Evolutionary conservation across 345 rosid genomes (phyloP).

Genomic region (Brassica nigra): DNA sequence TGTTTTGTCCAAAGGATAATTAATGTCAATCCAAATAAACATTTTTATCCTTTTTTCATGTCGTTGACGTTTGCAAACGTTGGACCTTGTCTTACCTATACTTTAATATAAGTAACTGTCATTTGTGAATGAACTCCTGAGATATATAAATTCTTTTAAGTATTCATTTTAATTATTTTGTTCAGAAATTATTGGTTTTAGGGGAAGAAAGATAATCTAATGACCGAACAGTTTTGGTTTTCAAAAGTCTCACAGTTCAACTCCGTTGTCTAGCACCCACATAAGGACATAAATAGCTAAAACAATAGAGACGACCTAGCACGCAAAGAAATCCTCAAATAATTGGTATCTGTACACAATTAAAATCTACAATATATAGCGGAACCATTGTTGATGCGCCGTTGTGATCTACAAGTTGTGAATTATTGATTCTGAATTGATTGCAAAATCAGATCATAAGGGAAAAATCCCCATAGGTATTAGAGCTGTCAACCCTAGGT

Average conservation of each 20-base stretch:
- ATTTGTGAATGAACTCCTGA: neutral
- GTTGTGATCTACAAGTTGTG: conserved; percentile 9
- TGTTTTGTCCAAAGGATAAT: conserved; percentile 2
- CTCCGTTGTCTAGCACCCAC: neutral
- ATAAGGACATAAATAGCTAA: neutral
- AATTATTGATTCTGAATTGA: conserved; percentile 15
- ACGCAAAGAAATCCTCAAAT: conserved; percentile 20
- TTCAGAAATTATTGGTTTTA: neutral
- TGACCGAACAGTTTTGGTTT: neutral
- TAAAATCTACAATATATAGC: neutral
- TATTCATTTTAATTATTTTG: neutral
- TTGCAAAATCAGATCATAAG: neutral
- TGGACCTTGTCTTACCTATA: neutral
- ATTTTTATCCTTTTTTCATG: neutral
- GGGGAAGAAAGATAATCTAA: neutral
- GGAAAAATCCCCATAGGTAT: neutral
- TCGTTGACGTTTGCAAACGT: neutral
- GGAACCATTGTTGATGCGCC: conserved; percentile 19
- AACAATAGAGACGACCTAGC: conserved; percentile 11
- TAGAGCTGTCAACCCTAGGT: conserved; percentile 28
- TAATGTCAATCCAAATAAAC: neutral
- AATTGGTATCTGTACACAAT: conserved; percentile 23
- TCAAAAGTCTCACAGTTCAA: conserved; percentile 8
- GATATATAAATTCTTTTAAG: neutral
- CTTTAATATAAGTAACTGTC: neutral